Evolutionary conservation across 352 stramenopile genomes (phyloP).

Genomic region (Labyrinthula sp.): DNA sequence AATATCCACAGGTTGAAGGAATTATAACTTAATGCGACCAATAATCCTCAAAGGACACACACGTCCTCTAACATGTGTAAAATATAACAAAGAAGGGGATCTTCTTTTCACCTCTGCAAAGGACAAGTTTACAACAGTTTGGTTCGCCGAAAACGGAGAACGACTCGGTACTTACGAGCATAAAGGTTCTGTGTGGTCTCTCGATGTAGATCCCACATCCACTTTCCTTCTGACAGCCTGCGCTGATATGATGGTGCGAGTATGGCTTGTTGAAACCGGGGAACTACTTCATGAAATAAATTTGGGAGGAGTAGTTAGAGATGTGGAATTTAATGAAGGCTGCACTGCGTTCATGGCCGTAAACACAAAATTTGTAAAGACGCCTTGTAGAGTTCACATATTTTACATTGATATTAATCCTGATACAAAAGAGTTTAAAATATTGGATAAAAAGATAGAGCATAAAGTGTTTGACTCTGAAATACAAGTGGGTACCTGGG

Average conservation of each 20-base stretch:
- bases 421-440: slow-evolving; percentile 35
- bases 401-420: slow-evolving; percentile 51
- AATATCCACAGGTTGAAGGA: too few species aligned
- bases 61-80: slow-evolving; percentile 86
- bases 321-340: slow-evolving; percentile 58
- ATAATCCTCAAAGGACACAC: slow-evolving; percentile 97
- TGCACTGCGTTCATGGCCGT: slow-evolving; percentile 41
- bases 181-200: slow-evolving; percentile 83
- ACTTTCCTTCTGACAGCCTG: slow-evolving; percentile 79
- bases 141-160: slow-evolving; percentile 82
- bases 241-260: slow-evolving; percentile 67
- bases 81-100: slow-evolving; percentile 96
- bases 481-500: too few species aligned
- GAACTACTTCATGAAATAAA: slow-evolving; percentile 57
- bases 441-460: slow-evolving; percentile 41
- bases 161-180: slow-evolving; percentile 88
- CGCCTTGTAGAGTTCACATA: slow-evolving; percentile 48
- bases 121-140: slow-evolving; percentile 71
- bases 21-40: too few species aligned
- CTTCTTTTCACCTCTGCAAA: slow-evolving; percentile 69
- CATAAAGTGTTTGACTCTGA: too few species aligned
- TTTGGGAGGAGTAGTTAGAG: slow-evolving; percentile 51
- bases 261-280: slow-evolving; percentile 69
- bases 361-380: slow-evolving; percentile 55
- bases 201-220: slow-evolving; percentile 63